Percentiles rank a stretch among this genome's conserved stretches.
Evolutionary conservation across 306 rosid genomes (phyloP).

Genomic region (Sechiopsis laciniata): DNA sequence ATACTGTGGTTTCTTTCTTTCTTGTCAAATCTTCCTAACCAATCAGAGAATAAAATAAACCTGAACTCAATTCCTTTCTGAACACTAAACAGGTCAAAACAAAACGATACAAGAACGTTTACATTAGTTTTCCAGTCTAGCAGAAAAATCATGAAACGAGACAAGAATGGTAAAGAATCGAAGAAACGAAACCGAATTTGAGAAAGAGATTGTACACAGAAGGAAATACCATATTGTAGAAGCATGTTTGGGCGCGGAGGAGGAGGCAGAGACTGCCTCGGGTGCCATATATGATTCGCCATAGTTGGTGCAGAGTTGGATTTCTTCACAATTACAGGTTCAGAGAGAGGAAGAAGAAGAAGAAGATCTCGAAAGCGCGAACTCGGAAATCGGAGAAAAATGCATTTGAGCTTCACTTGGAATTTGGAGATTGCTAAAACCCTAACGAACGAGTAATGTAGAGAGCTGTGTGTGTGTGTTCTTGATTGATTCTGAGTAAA

Average conservation of each 20-base stretch:
- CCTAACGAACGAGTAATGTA: slow-evolving; percentile 5
- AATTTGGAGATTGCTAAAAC: slow-evolving; percentile 7
- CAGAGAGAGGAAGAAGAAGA: not conserved
- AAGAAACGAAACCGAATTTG: not conserved
- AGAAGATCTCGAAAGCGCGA: not conserved
- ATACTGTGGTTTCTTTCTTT: too few species aligned
- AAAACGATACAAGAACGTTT: not conserved
- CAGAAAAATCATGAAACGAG: too few species aligned
- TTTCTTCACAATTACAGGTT: not conserved
- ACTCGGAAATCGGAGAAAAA: not conserved
- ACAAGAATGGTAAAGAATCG: not conserved
- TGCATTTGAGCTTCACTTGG: not conserved
- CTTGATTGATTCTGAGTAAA: not conserved
- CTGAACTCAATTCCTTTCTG: not conserved
- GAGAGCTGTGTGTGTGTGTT: too few species aligned
- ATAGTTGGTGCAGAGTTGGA: too few species aligned
- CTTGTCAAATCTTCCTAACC: too few species aligned
- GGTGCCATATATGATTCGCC: too few species aligned
- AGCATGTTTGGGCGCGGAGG: too few species aligned
- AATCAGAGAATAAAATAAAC: not conserved
- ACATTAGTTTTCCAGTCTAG: not conserved
- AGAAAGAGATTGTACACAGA: too few species aligned
- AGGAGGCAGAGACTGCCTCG: too few species aligned
- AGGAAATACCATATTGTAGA: too few species aligned
- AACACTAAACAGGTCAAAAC: not conserved